These are phyloP conservation scores for Arthrobotrys iridis DNA, from an alignment of 2,329 filamentous ascomycete genomes.

Conservation along the genomic window DNA sequence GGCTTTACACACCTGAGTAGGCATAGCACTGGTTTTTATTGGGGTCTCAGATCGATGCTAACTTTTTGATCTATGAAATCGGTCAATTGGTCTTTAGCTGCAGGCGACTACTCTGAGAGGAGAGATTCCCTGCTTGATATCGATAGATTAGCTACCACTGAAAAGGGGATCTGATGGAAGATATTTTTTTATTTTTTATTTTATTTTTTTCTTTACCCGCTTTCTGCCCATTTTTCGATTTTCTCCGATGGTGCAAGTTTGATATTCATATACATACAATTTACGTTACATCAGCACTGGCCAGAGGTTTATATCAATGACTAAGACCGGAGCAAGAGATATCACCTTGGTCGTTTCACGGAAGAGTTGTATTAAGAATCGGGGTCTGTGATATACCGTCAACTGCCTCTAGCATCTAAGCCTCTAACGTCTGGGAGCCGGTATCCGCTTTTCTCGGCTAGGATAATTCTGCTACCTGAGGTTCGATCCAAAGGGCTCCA, in stretches of 20 bases:
- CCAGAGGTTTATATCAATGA: constrained; percentile 4
- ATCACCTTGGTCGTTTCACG: constrained; percentile 1
- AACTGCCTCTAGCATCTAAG: background rate
- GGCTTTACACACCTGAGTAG: background rate
- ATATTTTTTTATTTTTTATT: background rate
- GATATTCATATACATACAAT: too few species aligned
- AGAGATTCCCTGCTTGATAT: background rate
- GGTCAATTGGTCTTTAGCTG: background rate
- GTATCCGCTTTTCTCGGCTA: background rate
- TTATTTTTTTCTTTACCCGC: background rate
- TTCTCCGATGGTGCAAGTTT: too few species aligned
- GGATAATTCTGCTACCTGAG: background rate
- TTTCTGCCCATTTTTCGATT: too few species aligned
- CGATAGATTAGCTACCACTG: background rate
- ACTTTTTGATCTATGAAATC: background rate
- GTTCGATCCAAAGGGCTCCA: background rate
- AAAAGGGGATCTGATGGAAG: background rate
- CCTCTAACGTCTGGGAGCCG: background rate
- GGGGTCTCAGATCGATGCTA: background rate
- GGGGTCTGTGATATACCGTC: background rate
- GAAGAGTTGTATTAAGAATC: background rate
- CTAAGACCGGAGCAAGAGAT: background rate
- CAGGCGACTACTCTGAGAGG: background rate
- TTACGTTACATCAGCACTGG: too few species aligned
- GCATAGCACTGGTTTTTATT: background rate